phyloP scores from a whole-genome alignment of 2,329 filamentous ascomycete genomes.

The Colletotrichum zoysiae region DNA sequence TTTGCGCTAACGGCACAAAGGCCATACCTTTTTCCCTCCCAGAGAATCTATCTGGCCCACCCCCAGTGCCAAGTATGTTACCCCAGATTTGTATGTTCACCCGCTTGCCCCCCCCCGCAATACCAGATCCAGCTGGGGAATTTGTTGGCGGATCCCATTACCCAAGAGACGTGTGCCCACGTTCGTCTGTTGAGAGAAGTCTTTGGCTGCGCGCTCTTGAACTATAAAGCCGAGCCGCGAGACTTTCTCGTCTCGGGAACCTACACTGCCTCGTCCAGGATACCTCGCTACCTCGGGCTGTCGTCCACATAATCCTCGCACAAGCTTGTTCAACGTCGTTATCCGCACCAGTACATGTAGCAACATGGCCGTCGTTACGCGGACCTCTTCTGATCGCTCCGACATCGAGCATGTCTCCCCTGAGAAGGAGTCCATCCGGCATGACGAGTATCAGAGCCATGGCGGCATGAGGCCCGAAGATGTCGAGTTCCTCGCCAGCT shows the following conservation, averaged over 20 bases:
- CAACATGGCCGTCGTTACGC: slow-evolving; percentile 38
- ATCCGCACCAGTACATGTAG: too few relatives aligned
- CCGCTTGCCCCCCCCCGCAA: slow-evolving; percentile 21
- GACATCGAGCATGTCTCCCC: slow-evolving; percentile 46
- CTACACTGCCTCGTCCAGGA: not conserved
- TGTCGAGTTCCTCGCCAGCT: slow-evolving; percentile 49
- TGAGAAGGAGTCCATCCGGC: slow-evolving; percentile 46
- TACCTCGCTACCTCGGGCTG: not conserved
- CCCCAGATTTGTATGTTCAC: slow-evolving; percentile 15
- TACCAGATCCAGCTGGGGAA: not conserved
- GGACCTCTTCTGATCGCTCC: slow-evolving; percentile 25
- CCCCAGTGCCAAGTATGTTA: slow-evolving; percentile 18
- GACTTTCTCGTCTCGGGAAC: not conserved
- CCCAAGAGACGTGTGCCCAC: not conserved
- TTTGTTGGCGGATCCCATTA: slow-evolving; percentile 6
- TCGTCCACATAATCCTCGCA: not conserved
- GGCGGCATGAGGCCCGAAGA: slow-evolving; percentile 46
- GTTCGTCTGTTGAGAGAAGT: not conserved
- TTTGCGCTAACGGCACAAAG: not conserved
- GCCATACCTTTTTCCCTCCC: not conserved
- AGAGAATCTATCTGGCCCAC: not conserved
- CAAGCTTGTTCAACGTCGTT: not conserved
- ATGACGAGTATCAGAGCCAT: slow-evolving; percentile 43
- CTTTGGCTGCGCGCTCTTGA: not conserved
- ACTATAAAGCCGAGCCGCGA: slow-evolving; percentile 24